Percentiles rank a stretch among this genome's conserved stretches.
Evolutionary conservation across 2,329 filamentous ascomycete genomes (phyloP).

Genomic region (Venturia pyrina): DNA sequence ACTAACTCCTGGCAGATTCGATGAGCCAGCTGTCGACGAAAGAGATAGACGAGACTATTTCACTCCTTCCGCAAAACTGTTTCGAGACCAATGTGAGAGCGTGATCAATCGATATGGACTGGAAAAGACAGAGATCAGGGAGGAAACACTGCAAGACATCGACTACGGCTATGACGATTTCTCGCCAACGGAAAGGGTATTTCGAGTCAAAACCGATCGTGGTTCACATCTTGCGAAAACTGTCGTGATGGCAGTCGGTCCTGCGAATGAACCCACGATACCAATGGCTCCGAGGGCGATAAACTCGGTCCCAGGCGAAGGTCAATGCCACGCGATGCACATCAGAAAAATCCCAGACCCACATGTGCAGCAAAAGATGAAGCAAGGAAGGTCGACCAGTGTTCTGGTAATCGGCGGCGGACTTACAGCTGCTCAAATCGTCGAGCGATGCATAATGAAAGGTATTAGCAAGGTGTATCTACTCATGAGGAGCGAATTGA

Average conservation of each 20-base stretch:
- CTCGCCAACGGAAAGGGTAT: conserved; percentile 44
- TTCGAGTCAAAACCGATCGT: conserved; percentile 51
- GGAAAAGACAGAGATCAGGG: conserved; percentile 41
- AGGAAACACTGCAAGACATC: conserved; percentile 53
- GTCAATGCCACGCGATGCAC: conserved; percentile 55
- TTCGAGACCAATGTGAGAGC: conserved; percentile 31
- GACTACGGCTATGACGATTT: conserved; percentile 35
- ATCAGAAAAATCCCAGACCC: conserved; percentile 49
- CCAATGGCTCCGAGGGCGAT: conserved; percentile 24
- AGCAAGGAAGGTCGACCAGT: conserved; percentile 37
- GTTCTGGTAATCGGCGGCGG: conserved; percentile 66
- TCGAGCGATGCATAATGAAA: conserved; percentile 53
- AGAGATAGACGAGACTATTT: conserved; percentile 39
- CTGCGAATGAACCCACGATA: conserved; percentile 51
- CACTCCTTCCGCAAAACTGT: conserved; percentile 30
- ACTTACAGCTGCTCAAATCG: conserved; percentile 64
- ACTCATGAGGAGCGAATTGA: conserved; percentile 51
- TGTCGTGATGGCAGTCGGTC: conserved; percentile 60
- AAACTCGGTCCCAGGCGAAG: conserved; percentile 30
- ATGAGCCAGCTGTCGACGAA: background rate
- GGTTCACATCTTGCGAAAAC: conserved; percentile 46
- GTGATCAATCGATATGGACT: conserved; percentile 38
- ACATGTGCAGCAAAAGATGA: conserved; percentile 43
- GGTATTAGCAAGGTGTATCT: conserved; percentile 61
- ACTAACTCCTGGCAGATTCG: background rate